Evolutionary conservation across 2,329 filamentous ascomycete species (phyloP).

Genomic region (Clonostachys chloroleuca): DNA sequence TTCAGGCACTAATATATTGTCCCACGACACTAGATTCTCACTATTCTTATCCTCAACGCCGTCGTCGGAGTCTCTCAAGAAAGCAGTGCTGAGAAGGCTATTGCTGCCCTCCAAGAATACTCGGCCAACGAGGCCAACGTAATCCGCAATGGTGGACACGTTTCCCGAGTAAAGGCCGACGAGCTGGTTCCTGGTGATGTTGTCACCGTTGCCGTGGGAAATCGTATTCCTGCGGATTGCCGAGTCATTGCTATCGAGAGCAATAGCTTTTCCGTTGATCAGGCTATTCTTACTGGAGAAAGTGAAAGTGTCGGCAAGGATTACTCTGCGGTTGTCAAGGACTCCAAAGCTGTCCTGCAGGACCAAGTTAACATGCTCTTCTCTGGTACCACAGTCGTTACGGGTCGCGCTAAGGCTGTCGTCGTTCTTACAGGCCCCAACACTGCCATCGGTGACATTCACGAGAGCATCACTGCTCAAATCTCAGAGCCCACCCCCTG

Average conservation of each 20-base stretch:
- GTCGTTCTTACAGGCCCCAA: conserved; percentile 85
- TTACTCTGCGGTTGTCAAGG: conserved; percentile 58
- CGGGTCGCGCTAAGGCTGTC: conserved; percentile 84
- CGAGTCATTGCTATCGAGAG: conserved; percentile 85
- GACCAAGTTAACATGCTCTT: conserved; percentile 98
- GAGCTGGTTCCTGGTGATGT: conserved; percentile 94
- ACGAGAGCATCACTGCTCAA: conserved; percentile 96
- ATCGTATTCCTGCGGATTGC: conserved; percentile 93
- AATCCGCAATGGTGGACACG: conserved; percentile 71
- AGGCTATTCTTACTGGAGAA: conserved; percentile 95
- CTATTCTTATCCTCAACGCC: conserved; percentile 93
- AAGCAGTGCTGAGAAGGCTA: conserved; percentile 97
- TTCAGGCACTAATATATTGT: background rate
- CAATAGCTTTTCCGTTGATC: conserved; percentile 96
- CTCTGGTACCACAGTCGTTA: conserved; percentile 95
- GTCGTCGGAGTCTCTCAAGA: conserved; percentile 98
- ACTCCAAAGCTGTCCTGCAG: conserved; percentile 87
- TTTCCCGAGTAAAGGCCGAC: conserved; percentile 87
- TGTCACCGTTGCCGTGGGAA: conserved; percentile 81
- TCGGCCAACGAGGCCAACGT: conserved; percentile 97
- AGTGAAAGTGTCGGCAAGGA: conserved; percentile 96
- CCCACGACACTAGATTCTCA: conserved; percentile 66
- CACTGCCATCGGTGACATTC: conserved; percentile 97
- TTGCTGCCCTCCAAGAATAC: conserved; percentile 96
- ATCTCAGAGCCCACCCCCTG: conserved; percentile 96